Percentiles rank a stretch among this genome's conserved stretches.
Conservation (phyloP, 2,329 filamentous ascomycete genomes). For the Talaromyces sp. region DNA sequence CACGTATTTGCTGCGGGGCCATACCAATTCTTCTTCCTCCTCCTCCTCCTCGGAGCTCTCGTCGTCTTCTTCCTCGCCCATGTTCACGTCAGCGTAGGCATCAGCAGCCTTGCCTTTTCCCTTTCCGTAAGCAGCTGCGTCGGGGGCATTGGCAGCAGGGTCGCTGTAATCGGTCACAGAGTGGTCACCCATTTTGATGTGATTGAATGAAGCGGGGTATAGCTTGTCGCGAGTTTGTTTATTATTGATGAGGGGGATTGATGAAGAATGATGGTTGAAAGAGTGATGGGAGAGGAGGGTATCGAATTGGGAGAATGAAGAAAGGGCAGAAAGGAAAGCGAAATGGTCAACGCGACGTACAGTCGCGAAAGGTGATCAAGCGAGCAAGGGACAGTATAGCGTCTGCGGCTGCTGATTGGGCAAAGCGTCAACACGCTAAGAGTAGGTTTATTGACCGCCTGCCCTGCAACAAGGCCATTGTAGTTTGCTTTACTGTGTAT, state of each 20-base stretch:
- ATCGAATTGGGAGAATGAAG: background rate
- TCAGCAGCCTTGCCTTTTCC: constrained; percentile 81
- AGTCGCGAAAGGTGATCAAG: background rate
- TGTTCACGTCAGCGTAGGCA: constrained; percentile 19
- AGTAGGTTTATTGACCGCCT: constrained; percentile 2
- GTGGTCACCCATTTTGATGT: constrained; percentile 36
- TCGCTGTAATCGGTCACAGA: constrained; percentile 27
- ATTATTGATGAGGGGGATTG: background rate
- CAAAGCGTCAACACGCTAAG: background rate
- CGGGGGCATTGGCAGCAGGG: constrained; percentile 40
- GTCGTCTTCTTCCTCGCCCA: constrained; percentile 53
- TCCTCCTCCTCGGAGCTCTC: constrained; percentile 65
- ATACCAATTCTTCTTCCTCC: constrained; percentile 42
- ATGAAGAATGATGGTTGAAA: background rate
- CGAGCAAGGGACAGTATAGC: constrained; percentile 13
- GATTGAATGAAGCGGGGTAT: background rate
- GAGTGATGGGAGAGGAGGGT: background rate
- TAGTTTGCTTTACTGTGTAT: background rate
- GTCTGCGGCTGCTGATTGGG: constrained; percentile 10
- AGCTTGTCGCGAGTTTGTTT: constrained; percentile 1
- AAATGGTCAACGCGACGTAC: constrained; percentile 1
- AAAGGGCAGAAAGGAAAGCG: background rate
- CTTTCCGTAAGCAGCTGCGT: constrained; percentile 58
- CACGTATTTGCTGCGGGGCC: background rate
- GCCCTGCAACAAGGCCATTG: background rate